Evolutionary conservation across 2,329 filamentous ascomycete genomes (phyloP), one percentile per base, ranked within the genome.

Genomic region (Diplodia scrobiculata): DNA sequence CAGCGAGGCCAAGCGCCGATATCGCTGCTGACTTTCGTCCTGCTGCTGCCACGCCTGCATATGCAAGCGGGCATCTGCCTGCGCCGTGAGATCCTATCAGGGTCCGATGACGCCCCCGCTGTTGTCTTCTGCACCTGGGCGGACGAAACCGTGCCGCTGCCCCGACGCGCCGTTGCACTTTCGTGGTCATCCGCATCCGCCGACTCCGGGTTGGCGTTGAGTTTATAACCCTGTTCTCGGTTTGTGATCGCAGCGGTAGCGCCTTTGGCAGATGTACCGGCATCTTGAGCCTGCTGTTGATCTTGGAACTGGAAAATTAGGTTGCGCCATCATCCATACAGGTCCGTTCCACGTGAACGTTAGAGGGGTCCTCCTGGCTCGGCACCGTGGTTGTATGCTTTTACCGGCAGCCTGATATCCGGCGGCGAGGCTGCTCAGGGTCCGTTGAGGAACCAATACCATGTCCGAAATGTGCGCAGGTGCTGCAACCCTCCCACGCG

Each of bases 1-100:
- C 67, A 59, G 62, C 55, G 67, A 51, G 67, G 38, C 66, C 63
- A 17, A 19, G 9, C 71, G 73, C 75, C 75, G 75, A 77, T 75
- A 72, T 77, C 75, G 75, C 75, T 34, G 27, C 27, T 36, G 17
- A 32, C 29, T 5, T 34, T 69, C 73, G 68, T 58, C 59, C 68
- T 54, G 50, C 66, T 58, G 53, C 38, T 34, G 45, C 51, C 36
- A 51, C 36, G n/a, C 17, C 13, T 54, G 36, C n/a, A 47, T 29
- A 48, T 36, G 36, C 63, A 41, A 51, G 41, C 54, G 32, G 48
- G 52, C 55, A 29, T 47, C 25, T 48, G 55, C 55, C 55, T 59
- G 55, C 27, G 41, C 14, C 10, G 41, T 17, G 10, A 62, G 41
- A 29, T 59, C 54, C 38, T 38, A 59, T 59, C 54, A 59, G 54